Evolutionary conservation across 768 basidiomycete genomes (phyloP).

Genomic region (Pholiota microspora): DNA sequence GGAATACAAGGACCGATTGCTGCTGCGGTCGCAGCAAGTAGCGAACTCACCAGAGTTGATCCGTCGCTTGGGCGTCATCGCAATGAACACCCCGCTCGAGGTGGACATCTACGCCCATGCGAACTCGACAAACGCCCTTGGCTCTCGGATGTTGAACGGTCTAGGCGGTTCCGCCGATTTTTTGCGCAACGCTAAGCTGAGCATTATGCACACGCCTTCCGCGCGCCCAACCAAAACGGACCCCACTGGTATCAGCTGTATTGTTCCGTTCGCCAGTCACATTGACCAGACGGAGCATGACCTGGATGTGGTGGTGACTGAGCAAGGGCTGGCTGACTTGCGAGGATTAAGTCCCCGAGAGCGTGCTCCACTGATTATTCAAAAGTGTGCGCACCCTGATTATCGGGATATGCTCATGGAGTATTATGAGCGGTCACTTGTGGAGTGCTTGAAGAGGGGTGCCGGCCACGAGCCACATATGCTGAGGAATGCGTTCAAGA

Average conservation of each 20-base stretch:
- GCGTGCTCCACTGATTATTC: slow-evolving; percentile 43
- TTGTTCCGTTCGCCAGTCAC: slow-evolving; percentile 47
- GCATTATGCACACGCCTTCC: slow-evolving; percentile 50
- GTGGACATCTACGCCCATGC: slow-evolving; percentile 52
- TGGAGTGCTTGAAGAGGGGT: slow-evolving; percentile 41
- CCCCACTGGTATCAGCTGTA: slow-evolving; percentile 48
- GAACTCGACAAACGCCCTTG: slow-evolving; percentile 50
- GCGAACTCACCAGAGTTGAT: slow-evolving; percentile 51
- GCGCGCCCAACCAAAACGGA: slow-evolving; percentile 46
- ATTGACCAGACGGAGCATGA: slow-evolving; percentile 52
- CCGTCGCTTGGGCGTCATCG: slow-evolving; percentile 44
- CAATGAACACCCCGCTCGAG: slow-evolving; percentile 51
- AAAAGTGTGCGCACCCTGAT: slow-evolving; percentile 48
- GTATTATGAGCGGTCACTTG: slow-evolving; percentile 42
- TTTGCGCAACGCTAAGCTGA: slow-evolving; percentile 46
- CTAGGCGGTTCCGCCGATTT: slow-evolving; percentile 49
- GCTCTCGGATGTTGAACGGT: slow-evolving; percentile 49
- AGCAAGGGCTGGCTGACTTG: slow-evolving; percentile 48
- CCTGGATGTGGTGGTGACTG: slow-evolving; percentile 45
- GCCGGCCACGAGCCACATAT: slow-evolving; percentile 50
- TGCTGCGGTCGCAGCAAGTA: slow-evolving; percentile 49
- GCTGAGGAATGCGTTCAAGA: slow-evolving; percentile 39
- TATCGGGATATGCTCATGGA: slow-evolving; percentile 40
- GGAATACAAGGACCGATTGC: slow-evolving; percentile 42
- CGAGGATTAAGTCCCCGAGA: slow-evolving; percentile 46